Evolutionary conservation across 345 rosid genomes (phyloP), one percentile per base, ranked within the genome.

Genomic region (Odontarrhena argentea): DNA sequence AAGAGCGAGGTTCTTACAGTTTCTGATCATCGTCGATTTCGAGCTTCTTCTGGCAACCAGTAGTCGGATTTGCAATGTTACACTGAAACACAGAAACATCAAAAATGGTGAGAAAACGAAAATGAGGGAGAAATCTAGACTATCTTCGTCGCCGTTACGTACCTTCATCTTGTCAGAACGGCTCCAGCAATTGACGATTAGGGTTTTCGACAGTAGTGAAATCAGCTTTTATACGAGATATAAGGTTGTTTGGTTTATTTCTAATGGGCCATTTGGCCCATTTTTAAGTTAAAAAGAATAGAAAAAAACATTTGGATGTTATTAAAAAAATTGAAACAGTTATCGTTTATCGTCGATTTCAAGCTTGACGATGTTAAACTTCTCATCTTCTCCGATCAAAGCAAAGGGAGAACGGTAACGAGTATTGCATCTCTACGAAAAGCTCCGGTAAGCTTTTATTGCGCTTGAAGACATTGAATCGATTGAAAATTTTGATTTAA

Each of bases 11-110:
- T 2, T 3, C 81, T 67, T 58, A 73, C 85, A 81, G 83, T 62
- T 81, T 81, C 75, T 70, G 79, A 4, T 81, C 85, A 70, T 81
- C 80, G 60, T 76, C 85, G 66, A 81, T 78, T 59, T 81, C 81
- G 32, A 81, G 81, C 79, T 81, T 81, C 77, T 81, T 81, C 74
- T 81, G 85, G 67, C 85, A 81, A 30, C 85, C 83, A 53, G 83
- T 81, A 8, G 81, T 76, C 14, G 85, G 83, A 55, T 79, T 78
- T 3, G 85, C 85, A 4, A 82, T 73, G 65, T 82, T 77, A n/a
- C 77, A 77, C 85, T 81, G 55, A 70, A 66, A 52, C 51, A 30
- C 22, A 35, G 40, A 65, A 12, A 55, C 40, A 1, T 1, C 15
- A n/a, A 44, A 41, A 24, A n/a, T 10, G 32, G 7, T 71, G 18